These are phyloP conservation scores for Lithocarpus polystachyus DNA, from an alignment of 306 rosid genomes.

Conservation along the genomic window DNA sequence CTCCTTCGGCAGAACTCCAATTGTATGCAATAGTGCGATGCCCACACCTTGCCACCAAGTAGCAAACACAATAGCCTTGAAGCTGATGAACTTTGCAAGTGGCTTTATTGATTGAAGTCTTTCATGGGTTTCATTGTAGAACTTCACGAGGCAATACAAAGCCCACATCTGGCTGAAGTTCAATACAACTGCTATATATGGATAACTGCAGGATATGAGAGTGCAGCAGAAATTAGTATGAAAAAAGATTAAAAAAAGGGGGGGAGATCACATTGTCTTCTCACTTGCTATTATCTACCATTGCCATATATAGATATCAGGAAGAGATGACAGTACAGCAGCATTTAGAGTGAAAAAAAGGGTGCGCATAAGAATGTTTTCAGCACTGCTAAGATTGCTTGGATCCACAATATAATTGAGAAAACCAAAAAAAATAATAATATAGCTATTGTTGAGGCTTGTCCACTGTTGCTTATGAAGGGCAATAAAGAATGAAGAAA, in stretches of 20 bases:
- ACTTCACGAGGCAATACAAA: conserved; percentile 84
- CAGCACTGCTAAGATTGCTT: neutral
- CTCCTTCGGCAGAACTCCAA: conserved; percentile 54
- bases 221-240: neutral
- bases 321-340: neutral
- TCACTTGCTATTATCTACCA: neutral
- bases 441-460: neutral
- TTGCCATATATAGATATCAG: neutral
- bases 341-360: neutral
- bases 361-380: neutral
- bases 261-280: neutral
- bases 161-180: conserved; percentile 99
- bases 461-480: neutral
- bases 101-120: conserved; percentile 76
- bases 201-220: conserved; percentile 50
- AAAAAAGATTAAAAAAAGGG: neutral
- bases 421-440: neutral
- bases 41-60: conserved; percentile 99
- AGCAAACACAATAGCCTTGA: conserved; percentile 93
- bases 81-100: conserved; percentile 91
- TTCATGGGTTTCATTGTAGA: conserved; percentile 77
- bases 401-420: neutral
- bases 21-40: conserved; percentile 51
- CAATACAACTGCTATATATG: conserved; percentile 68
- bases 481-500: neutral